phyloP scores from a whole-genome alignment of 352 stramenopile genomes.

The Phytophthora sp. region DNA sequence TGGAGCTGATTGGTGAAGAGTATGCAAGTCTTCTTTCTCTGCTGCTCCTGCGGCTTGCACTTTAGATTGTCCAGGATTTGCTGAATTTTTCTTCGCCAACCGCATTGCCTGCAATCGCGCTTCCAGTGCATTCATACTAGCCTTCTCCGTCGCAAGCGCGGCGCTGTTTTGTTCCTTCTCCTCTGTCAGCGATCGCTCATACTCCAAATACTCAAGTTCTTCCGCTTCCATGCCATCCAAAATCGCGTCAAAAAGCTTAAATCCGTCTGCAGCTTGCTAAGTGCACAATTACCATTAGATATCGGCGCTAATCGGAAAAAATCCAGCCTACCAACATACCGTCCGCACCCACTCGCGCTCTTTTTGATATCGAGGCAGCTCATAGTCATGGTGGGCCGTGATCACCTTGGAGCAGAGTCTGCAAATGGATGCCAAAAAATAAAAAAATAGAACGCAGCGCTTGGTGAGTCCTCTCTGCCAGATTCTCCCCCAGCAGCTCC shows the following conservation, averaged over 20 bases:
- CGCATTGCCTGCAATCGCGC: conserved; percentile 56
- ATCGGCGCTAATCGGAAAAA: background rate
- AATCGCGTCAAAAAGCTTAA: conserved; percentile 76
- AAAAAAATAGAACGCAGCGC: conserved; percentile 35
- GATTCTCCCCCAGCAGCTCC: background rate
- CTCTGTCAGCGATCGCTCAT: conserved; percentile 46
- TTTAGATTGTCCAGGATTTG: conserved; percentile 25
- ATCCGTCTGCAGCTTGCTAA: conserved; percentile 71
- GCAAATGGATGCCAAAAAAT: background rate
- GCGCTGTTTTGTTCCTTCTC: conserved; percentile 30
- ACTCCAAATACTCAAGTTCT: conserved; percentile 65
- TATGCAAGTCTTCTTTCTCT: conserved; percentile 17
- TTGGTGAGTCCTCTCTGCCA: conserved; percentile 8
- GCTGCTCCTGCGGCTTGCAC: conserved; percentile 3
- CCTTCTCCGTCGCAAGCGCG: conserved; percentile 3
- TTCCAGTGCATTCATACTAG: conserved; percentile 49
- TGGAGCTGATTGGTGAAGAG: background rate
- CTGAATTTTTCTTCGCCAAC: conserved; percentile 35
- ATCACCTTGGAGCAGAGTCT: conserved; percentile 82
- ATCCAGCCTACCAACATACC: conserved; percentile 33
- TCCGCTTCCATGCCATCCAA: conserved; percentile 81
- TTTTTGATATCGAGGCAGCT: conserved; percentile 55
- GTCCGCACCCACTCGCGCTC: conserved; percentile 70
- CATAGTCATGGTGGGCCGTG: conserved; percentile 65
- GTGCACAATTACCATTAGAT: conserved; percentile 8